phyloP scores from a whole-genome alignment of 306 rosid species.

The Senna tora region DNA sequence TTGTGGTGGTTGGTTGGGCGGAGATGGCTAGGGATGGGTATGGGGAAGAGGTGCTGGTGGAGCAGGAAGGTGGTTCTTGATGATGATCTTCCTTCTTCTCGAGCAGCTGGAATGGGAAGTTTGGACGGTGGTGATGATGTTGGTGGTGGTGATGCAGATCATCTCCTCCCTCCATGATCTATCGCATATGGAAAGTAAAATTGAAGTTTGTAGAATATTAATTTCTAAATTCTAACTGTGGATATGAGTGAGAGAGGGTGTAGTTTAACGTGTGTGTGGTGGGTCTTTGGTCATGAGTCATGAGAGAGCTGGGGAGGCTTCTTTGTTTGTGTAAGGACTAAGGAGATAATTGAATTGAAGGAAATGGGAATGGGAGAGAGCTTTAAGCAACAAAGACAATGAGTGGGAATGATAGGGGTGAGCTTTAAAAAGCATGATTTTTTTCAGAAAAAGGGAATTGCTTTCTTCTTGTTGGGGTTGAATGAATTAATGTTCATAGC shows the following conservation, averaged over 20 bases:
- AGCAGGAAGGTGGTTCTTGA: constrained; percentile 56
- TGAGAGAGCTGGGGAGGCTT: not conserved
- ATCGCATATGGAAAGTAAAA: not conserved
- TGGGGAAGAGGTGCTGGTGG: constrained; percentile 45
- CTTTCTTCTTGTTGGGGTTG: constrained; percentile 40
- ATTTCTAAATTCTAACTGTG: not conserved
- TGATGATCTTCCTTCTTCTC: constrained; percentile 73
- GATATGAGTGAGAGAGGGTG: constrained; percentile 15
- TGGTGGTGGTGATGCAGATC: constrained; percentile 59
- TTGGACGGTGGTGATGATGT: constrained; percentile 64
- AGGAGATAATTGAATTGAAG: not conserved
- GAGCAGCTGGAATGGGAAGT: constrained; percentile 74
- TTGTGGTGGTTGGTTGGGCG: constrained; percentile 36
- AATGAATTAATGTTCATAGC: constrained; percentile 30
- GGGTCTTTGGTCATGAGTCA: constrained; percentile 32
- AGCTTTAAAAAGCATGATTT: constrained; percentile 61
- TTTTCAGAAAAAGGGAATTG: constrained; percentile 43
- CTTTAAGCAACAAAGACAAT: constrained; percentile 82
- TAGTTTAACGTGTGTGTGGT: constrained; percentile 34
- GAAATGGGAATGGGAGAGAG: constrained; percentile 37
- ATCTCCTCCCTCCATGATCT: constrained; percentile 70
- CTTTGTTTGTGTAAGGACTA: not conserved
- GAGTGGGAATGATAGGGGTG: constrained; percentile 81
- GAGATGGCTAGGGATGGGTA: constrained; percentile 61
- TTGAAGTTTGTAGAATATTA: not conserved